These are phyloP conservation scores for Talaromyces marneffei DNA, from an alignment of 2,329 filamentous ascomycete species.

Conservation along the genomic window DNA sequence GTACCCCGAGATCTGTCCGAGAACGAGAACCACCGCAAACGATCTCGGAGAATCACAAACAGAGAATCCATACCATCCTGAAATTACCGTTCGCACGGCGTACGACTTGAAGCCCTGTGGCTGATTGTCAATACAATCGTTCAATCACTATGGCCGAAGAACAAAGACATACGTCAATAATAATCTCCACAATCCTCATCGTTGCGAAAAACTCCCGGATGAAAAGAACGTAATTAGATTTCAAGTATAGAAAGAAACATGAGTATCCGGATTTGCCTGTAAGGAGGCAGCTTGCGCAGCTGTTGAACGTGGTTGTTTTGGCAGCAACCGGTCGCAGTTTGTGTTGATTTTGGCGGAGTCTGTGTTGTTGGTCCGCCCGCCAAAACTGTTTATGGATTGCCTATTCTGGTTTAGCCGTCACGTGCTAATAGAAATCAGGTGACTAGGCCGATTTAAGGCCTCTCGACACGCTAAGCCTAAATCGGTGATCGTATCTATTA, in stretches of 20 bases:
- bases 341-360: slow-evolving; percentile 5
- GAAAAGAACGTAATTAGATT: background rate
- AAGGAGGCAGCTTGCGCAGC: slow-evolving; percentile 8
- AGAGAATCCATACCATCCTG: slow-evolving; percentile 38
- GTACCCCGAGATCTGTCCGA: background rate
- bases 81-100: slow-evolving; percentile 46
- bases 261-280: slow-evolving; percentile 14
- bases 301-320: slow-evolving; percentile 9
- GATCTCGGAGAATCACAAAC: background rate
- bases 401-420: slow-evolving; percentile 14
- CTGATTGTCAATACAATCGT: slow-evolving; percentile 14
- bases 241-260: slow-evolving; percentile 21
- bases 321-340: slow-evolving; percentile 5
- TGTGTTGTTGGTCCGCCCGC: slow-evolving; percentile 11
- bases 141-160: background rate
- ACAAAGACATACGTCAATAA: slow-evolving; percentile 39
- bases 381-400: slow-evolving; percentile 18
- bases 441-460: background rate
- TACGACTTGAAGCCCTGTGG: slow-evolving; percentile 46
- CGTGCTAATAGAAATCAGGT: background rate
- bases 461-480: background rate
- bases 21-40: background rate
- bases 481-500: background rate
- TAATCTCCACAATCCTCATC: slow-evolving; percentile 46
- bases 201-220: slow-evolving; percentile 19